Conservation (phyloP, 164 flowering plant species). For the Annona squamosa region DNA sequence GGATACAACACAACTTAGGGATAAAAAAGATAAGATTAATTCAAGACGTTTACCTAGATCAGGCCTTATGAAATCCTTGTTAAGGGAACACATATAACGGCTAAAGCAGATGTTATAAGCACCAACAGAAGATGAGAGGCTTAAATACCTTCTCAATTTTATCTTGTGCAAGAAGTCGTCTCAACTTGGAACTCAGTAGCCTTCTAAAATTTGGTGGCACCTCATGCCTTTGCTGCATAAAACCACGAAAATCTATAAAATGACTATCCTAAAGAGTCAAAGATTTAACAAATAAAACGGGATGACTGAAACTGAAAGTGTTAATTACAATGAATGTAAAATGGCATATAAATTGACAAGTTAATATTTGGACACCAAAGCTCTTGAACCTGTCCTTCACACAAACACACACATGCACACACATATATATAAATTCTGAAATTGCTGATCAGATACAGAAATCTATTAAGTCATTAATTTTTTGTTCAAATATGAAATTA, state of each 20-base stretch:
- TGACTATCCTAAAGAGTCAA: background rate
- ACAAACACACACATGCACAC: too few species aligned
- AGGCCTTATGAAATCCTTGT: background rate
- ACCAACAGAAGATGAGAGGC: background rate
- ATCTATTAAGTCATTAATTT: too few species aligned
- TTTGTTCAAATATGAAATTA: too few species aligned
- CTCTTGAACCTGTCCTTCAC: too few species aligned
- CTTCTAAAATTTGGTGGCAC: conserved; percentile 69
- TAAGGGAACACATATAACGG: background rate
- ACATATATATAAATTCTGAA: too few species aligned
- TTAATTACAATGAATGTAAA: background rate
- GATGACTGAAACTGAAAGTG: background rate
- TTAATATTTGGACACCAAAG: too few species aligned
- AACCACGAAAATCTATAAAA: background rate
- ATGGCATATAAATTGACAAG: background rate
- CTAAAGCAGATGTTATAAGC: background rate
- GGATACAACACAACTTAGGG: too few species aligned
- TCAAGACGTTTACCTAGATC: too few species aligned
- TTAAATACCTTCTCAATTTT: conserved; percentile 75
- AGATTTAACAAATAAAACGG: too few species aligned
- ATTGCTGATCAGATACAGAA: too few species aligned
- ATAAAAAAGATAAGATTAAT: too few species aligned
- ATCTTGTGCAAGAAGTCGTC: conserved; percentile 60
- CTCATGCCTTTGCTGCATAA: conserved; percentile 65
- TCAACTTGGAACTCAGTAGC: conserved; percentile 52